Evolutionary conservation across 1,139 yeast genomes (phyloP).

Genomic region (Yamadazyma friedrichii): DNA sequence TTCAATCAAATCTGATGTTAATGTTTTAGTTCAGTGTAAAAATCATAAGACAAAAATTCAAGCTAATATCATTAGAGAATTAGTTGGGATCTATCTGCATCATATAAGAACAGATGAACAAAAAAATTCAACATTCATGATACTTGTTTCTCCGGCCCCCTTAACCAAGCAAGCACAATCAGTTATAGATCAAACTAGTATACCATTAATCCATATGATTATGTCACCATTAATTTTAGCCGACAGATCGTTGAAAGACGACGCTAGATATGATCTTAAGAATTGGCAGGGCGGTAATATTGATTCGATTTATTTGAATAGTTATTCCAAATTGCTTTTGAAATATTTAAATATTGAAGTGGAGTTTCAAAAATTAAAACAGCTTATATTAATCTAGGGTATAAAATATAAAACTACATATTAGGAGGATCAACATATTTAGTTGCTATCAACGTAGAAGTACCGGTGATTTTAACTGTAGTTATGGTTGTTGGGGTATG

Average conservation of each 20-base stretch:
- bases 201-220: constrained; percentile 57
- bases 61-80: constrained; percentile 55
- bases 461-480: constrained; percentile 14
- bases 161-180: constrained; percentile 59
- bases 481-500: constrained; percentile 16
- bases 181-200: constrained; percentile 50
- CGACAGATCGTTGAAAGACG: neutral
- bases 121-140: constrained; percentile 24
- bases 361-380: constrained; percentile 20
- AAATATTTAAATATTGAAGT: constrained; percentile 37
- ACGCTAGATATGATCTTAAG: constrained; percentile 25
- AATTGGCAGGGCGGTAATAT: constrained; percentile 45
- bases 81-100: constrained; percentile 54
- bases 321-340: constrained; percentile 35
- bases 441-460: constrained; percentile 15
- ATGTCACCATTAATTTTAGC: constrained; percentile 28
- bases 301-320: constrained; percentile 45
- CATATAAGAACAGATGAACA: constrained; percentile 28
- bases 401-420: constrained; percentile 6
- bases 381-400: constrained; percentile 8
- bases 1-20: constrained; percentile 27
- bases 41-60: constrained; percentile 43
- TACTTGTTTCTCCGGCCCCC: constrained; percentile 57
- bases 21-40: constrained; percentile 60
- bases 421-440: constrained; percentile 14